Evolutionary conservation across 225 moss, liverwort and hornwort genomes (phyloP), one percentile per base, ranked within the genome.

Genomic region (Lunularia cruciata): DNA sequence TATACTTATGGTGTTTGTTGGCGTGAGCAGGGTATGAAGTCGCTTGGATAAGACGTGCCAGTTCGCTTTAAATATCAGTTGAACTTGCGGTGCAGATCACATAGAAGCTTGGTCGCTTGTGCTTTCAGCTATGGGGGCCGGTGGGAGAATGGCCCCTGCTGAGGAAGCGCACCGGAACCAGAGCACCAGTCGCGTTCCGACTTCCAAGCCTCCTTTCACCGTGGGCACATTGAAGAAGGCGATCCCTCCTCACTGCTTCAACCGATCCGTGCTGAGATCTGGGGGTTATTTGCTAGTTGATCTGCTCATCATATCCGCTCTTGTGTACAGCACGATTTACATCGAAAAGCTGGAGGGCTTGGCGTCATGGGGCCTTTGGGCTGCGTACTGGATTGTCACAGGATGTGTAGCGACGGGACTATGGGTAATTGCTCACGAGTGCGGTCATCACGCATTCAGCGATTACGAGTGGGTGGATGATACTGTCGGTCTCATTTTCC

Each of bases 401-500:
- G 95, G 95, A 1, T 88, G 90, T 49, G 90, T 95, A 12, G 85
- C 81, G 12, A 95, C 95, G 2, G 95, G 95, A 28, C 84, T 92
- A 27, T 95, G 95, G 95, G 95, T 95, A 13, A 79, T 95, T 25
- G 90, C 92, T 0, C 95, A 95, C 35, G 95, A 95, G 57, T 95
- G 95, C 59, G 95, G 95, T 11, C 95, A 95, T 52, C 95, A 95
- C 60, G 95, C 95, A 15, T 95, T 95, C 86, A 92, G 92, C 64
- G 84, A 95, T 28, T 90, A 92, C 70, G 88, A 88, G 73, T 92
- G 90, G 95, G 74, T 95, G 3, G 92, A 95, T 71, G 95, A 95
- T 64, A 71, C 82, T 0, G 90, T 95, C 38, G 95, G 95, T 0
- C 86, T 95, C 32, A 65, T 90, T 11, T 86, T 88, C 52, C 95